phyloP scores from a whole-genome alignment of 176 grass and related monocot species.

The Aegilops umbellulata region DNA sequence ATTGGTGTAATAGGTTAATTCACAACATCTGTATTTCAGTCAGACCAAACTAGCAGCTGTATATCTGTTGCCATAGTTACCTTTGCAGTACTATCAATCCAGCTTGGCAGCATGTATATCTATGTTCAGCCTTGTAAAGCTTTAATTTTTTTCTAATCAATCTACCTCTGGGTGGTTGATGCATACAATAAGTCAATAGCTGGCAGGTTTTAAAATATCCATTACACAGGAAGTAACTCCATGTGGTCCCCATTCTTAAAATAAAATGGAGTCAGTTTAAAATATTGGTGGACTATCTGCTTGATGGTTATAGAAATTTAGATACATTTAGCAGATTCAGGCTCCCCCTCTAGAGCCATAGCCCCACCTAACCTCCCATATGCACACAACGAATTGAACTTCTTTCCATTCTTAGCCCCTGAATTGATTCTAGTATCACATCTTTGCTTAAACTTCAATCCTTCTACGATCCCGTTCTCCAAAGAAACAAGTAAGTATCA shows the following conservation, averaged over 20 bases:
- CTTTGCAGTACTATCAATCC: neutral
- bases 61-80: slow-evolving; percentile 10
- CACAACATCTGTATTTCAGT: neutral
- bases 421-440: neutral
- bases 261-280: neutral
- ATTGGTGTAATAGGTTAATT: neutral
- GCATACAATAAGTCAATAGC: neutral
- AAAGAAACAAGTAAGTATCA: slow-evolving; percentile 39
- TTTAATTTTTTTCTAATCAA: slow-evolving; percentile 13
- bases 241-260: slow-evolving; percentile 23
- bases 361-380: slow-evolving; percentile 16
- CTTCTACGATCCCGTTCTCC: neutral
- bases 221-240: neutral
- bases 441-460: neutral
- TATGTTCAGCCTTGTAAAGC: slow-evolving; percentile 16
- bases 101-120: slow-evolving; percentile 11
- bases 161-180: slow-evolving; percentile 12
- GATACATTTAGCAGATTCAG: slow-evolving; percentile 22
- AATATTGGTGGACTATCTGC: slow-evolving; percentile 17
- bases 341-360: neutral
- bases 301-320: slow-evolving; percentile 7
- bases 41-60: neutral
- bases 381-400: neutral
- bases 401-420: neutral
- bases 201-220: slow-evolving; percentile 1